Percentiles rank a stretch among this genome's conserved stretches.
Conservation (phyloP, 108 stramenopile species). For the Conticribra guillardii region DNA sequence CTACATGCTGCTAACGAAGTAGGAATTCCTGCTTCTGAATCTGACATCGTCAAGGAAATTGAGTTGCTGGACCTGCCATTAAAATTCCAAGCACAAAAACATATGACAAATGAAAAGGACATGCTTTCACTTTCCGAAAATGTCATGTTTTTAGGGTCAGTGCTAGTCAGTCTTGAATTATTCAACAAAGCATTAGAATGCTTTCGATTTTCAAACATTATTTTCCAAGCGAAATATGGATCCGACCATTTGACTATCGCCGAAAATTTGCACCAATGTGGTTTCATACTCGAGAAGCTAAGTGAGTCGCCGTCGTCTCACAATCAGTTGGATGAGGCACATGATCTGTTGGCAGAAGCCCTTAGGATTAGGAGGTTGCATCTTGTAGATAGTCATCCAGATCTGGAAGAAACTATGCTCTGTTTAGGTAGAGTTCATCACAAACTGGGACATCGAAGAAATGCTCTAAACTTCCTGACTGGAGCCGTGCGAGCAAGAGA, state of each 20-base stretch:
- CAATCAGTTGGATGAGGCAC: constrained; percentile 35
- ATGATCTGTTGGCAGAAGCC: constrained; percentile 46
- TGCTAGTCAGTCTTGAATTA: constrained; percentile 27
- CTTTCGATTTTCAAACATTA: constrained; percentile 38
- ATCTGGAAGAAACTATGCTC: constrained; percentile 45
- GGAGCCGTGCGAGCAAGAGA: constrained; percentile 40
- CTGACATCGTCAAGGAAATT: neutral
- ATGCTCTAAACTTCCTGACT: constrained; percentile 46
- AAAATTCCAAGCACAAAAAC: constrained; percentile 30
- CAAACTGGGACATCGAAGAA: constrained; percentile 26
- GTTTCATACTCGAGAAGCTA: constrained; percentile 33
- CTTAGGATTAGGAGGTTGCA: constrained; percentile 48
- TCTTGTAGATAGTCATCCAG: constrained; percentile 51
- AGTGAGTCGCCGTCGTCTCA: constrained; percentile 1
- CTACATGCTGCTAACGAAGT: constrained; percentile 17
- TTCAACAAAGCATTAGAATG: constrained; percentile 43
- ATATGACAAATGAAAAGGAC: constrained; percentile 23
- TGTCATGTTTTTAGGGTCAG: constrained; percentile 36
- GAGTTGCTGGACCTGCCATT: constrained; percentile 12
- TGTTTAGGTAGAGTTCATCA: constrained; percentile 45
- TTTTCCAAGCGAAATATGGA: constrained; percentile 44
- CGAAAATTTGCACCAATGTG: constrained; percentile 36
- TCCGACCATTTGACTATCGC: constrained; percentile 50
- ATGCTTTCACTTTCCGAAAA: constrained; percentile 30
- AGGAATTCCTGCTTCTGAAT: constrained; percentile 9